Conservation (phyloP, 345 rosid genomes). For the Dipteronia dyeriana region DNA sequence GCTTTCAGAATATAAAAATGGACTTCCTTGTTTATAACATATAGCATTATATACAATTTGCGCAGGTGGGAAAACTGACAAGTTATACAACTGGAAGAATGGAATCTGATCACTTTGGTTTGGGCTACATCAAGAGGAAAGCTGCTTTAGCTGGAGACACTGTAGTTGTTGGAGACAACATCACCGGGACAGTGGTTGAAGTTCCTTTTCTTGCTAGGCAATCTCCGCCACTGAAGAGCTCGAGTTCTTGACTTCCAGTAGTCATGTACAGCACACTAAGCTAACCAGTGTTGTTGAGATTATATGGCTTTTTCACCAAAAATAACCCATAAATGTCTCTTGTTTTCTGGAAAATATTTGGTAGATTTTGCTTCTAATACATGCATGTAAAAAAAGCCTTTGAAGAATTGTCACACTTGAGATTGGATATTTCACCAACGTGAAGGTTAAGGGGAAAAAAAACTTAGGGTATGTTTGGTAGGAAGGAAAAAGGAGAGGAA, state of each 20-base stretch:
- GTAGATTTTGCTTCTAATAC: neutral
- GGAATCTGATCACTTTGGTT: constrained; percentile 53
- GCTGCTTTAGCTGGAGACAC: constrained; percentile 50
- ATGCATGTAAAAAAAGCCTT: neutral
- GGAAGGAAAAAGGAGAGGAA: no score
- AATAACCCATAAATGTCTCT: neutral
- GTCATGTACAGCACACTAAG: neutral
- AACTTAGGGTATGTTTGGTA: no score
- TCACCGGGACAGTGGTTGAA: constrained; percentile 50
- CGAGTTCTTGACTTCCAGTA: constrained; percentile 38
- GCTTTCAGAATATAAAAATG: neutral
- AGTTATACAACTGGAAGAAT: constrained; percentile 62
- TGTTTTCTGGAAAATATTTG: neutral
- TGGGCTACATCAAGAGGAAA: constrained; percentile 76
- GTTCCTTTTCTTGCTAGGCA: constrained; percentile 70
- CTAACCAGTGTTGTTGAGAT: no score
- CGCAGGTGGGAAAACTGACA: constrained; percentile 76
- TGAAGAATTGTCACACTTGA: no score
- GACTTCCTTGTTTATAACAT: neutral
- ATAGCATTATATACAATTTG: neutral
- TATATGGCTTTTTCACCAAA: neutral
- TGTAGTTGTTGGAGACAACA: constrained; percentile 60
- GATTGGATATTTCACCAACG: no score
- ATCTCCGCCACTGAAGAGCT: constrained; percentile 41
- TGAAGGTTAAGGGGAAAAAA: no score